Percentiles rank a stretch among this genome's conserved stretches.
Evolutionary conservation across 805 yeast species (phyloP).

Genomic region (Ogataea chonburiensis): DNA sequence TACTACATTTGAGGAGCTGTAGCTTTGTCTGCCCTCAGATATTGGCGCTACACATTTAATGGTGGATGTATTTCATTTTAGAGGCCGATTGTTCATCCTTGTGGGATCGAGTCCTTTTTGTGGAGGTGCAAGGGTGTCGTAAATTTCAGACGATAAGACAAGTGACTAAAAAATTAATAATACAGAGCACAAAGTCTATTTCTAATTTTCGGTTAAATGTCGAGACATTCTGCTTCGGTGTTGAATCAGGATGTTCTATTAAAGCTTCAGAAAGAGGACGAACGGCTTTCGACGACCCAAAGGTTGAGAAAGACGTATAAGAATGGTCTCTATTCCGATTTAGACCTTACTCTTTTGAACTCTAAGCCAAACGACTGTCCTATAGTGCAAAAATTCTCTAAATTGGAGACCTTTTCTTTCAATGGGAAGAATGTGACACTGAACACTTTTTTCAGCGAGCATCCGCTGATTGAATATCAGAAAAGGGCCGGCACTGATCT

Average conservation of each 20-base stretch:
- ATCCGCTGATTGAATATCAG: conserved; percentile 44
- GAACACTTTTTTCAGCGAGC: conserved; percentile 46
- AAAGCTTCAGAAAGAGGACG: conserved; percentile 22
- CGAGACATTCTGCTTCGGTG: neutral
- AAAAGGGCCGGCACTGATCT: conserved; percentile 23
- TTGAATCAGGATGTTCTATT: conserved; percentile 16
- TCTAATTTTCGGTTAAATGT: too few species aligned
- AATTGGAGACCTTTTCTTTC: conserved; percentile 40
- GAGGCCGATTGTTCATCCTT: neutral
- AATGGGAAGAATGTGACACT: conserved; percentile 36
- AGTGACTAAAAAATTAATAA: neutral
- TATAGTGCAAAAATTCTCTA: conserved; percentile 47
- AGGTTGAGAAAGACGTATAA: conserved; percentile 14
- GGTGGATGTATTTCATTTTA: too few species aligned
- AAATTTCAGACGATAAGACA: too few species aligned
- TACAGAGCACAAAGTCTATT: too few species aligned
- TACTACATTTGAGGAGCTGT: neutral
- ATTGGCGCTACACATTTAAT: too few species aligned
- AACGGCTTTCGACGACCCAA: conserved; percentile 3
- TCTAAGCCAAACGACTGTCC: conserved; percentile 57
- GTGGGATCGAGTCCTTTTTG: conserved; percentile 3
- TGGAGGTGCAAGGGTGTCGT: conserved; percentile 8
- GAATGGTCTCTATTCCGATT: conserved; percentile 29
- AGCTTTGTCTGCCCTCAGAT: too few species aligned
- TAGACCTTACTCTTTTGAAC: conserved; percentile 42